phyloP scores from a whole-genome alignment of 257 asterid genomes.

The Solanum paucissectum region DNA sequence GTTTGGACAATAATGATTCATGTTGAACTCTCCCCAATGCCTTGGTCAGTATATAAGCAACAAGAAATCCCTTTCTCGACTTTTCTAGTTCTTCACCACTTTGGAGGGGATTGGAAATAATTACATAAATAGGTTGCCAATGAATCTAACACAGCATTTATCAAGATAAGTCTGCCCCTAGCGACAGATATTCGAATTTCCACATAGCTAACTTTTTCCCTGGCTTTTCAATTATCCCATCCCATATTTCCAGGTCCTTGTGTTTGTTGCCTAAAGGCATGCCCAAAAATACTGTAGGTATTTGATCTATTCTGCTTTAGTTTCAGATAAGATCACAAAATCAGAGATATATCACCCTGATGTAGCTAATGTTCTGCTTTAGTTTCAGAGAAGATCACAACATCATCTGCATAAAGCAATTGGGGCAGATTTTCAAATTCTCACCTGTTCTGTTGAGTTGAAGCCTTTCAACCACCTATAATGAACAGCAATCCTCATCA shows the following conservation, averaged over 20 bases:
- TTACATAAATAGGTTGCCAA: neutral
- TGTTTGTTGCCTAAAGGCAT: neutral
- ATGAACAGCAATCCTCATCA: neutral
- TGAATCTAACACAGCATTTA: neutral
- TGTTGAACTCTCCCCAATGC: neutral
- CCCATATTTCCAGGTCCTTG: neutral
- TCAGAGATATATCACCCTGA: neutral
- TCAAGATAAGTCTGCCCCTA: neutral
- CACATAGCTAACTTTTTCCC: neutral
- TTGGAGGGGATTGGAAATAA: neutral
- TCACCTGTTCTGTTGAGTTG: neutral
- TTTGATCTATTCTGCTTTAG: neutral
- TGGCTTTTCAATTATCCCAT: neutral
- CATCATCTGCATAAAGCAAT: neutral
- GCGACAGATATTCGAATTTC: neutral
- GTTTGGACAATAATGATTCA: neutral
- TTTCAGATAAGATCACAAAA: too few species aligned
- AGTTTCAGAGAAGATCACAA: neutral
- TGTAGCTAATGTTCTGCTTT: neutral
- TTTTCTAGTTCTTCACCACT: neutral
- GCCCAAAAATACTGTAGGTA: neutral
- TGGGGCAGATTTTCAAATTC: neutral
- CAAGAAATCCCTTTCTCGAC: neutral
- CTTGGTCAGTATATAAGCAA: neutral
- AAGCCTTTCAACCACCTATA: neutral